Evolutionary conservation across 1,284 basidiomycete genomes (phyloP), one percentile per base, ranked within the genome.

Genomic region (Sphaerobolus stellatus): DNA sequence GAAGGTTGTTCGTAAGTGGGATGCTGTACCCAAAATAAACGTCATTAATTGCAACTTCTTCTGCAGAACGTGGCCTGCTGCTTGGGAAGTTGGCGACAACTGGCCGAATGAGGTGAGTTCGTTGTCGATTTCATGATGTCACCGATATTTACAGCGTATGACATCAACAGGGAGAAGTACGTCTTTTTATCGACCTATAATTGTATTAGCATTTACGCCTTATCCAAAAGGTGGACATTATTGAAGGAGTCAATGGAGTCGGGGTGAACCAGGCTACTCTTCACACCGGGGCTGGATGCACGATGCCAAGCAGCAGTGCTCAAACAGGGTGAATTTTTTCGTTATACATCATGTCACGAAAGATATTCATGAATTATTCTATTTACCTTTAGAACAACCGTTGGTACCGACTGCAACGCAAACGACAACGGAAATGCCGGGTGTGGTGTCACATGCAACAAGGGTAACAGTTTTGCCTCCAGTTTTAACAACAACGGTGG

Each of bases 201-300:
- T 44, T 25, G 33, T 4, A 46, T 16, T 34, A 22, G 47, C 20
- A 20, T 22, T 11, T 50, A 58, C 50, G 48, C 56, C 61, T 7
- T 71, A 69, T 70, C 71, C 69, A 4, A 67, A 59, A 89, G 66
- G 76, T 87, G 24, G 86, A 89, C 66, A 84, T 89, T 47, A 52
- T 88, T 14, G 87, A 89, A 66, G 86, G 81, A 13, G 80, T 86
- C 33, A 87, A 88, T 61, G 76, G 79, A 61, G 66, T 75, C 60
- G 65, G 67, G 0, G 75, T 81, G 11, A 82, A 90, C 63, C 71
- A 74, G 49, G 75, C 78, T 2, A 86, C 83, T 13, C 69, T 92
- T 9, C 89, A 91, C 65, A 87, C 86, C 0, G 72, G 68, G 55
- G 48, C 75, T 18, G 75, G 76, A 2, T 90, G 88, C 65, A 74